These are phyloP conservation scores for Chlorella sp. DNA, from an alignment of 139 green algal species.

Conservation along the genomic window DNA sequence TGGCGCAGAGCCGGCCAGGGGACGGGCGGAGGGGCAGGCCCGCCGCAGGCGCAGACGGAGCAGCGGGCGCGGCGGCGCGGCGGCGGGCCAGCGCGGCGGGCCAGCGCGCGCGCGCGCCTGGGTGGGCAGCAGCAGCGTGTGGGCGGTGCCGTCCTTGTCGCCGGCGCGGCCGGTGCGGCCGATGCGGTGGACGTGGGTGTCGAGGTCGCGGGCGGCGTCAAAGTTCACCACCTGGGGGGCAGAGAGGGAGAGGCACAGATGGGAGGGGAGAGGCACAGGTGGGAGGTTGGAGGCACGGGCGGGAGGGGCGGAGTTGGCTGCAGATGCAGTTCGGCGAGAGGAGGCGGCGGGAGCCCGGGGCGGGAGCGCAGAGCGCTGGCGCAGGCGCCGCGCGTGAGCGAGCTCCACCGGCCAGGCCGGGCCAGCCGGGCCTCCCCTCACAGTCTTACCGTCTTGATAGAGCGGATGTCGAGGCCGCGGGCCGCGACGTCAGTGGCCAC, in stretches of 20 bases:
- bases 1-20: too few species aligned
- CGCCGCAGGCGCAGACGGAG: too few species aligned
- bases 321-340: too few species aligned
- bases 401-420: too few species aligned
- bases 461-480: conserved; percentile 81
- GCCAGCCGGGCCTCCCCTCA: not conserved
- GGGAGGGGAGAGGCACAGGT: not conserved
- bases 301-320: too few species aligned
- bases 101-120: conserved; percentile 72
- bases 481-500: conserved; percentile 85
- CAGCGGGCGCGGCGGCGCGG: too few species aligned
- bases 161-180: conserved; percentile 93
- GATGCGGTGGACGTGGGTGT: conserved; percentile 92
- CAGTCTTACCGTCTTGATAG: conserved; percentile 65
- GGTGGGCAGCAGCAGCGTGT: conserved; percentile 78
- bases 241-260: too few species aligned
- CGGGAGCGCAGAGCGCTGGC: too few species aligned
- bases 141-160: conserved; percentile 88
- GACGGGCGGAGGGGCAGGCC: too few species aligned
- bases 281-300: not conserved
- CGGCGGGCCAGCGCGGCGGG: too few species aligned
- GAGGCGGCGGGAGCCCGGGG: too few species aligned
- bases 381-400: too few species aligned
- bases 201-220: conserved; percentile 81
- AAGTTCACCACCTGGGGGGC: conserved; percentile 78